Evolutionary conservation across 169 alveolate species (phyloP), one percentile per base, ranked within the genome.

Genomic region (Plasmodium inui): DNA sequence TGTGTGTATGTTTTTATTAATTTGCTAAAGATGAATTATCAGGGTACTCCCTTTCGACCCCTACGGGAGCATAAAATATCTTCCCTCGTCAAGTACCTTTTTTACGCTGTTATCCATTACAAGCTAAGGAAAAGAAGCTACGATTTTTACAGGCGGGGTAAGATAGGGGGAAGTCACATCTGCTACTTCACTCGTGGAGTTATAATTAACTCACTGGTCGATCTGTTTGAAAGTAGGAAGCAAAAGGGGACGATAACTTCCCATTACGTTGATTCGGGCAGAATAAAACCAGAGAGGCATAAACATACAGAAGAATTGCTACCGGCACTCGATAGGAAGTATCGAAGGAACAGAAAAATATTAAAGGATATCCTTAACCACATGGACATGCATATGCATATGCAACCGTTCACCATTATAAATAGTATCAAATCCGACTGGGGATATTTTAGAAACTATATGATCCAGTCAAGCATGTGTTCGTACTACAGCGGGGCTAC

Each of bases 21-120:
- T 86, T 46, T 86, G 67, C 46, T 86, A 57, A 86, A 86, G 67
- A 74, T 86, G 84, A 74, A 86, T 73, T 86, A 86, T 86, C 46
- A 73, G 32, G 37, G 79, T 53, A 30, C 78, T 39, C 86, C 86
- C 12, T 86, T 86, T 74, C 79, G 30, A 28, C 19, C 88, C 5
- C 28, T 86, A 76, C 55, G 61, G 46, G 73, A 86, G 12, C 70
- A 32, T 39, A 86, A 74, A 86, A 74, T 76, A 14, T 32, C 44
- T 53, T 82, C 73, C 19, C 70, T 86, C 17, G n/a, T 86, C 28
- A 50, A 37, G 19, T 74, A 74, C 46, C 79, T 86, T n/a, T 86
- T 86, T 9, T 86, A 32, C 41, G 84, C 73, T 55, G 32, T 86
- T 8, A 44, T 76, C 17, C 22, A 86, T 86, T 86, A 86, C 71